Evolutionary conservation across 768 basidiomycete species (phyloP), one percentile per base, ranked within the genome.

Genomic region (Mycena pura): DNA sequence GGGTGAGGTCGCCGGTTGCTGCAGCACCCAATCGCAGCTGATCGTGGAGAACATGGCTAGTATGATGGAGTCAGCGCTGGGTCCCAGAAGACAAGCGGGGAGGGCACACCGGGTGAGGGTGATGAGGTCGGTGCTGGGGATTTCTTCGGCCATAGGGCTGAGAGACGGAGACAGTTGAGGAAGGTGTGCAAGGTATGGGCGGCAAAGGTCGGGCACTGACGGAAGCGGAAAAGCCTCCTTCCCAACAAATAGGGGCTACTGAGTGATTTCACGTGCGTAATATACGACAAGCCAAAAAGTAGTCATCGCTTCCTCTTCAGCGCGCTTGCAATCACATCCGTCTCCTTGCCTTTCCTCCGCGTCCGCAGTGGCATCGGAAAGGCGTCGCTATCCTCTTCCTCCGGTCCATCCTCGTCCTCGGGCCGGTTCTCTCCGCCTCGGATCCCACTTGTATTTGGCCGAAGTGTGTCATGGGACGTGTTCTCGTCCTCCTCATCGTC

Each of bases 1-100:
- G 78, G 4, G 97, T 99, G 54, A 99, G 80, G 78, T 99, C 97
- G 60, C 97, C 96, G 1, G 93, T 94, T 6, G 95, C 95, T 5
- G 85, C 77, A 10, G 87, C 76, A 36, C 96, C 96, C 27, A 96
- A 80, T 57, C 89, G 88, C 66, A 92, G 76, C 76, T 96, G 95
- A 71, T 94, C 91, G 54, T 82, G 81, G 45, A 98, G 84, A 73
- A 98, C 92, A 82, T 97, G 94, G 57, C 93, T 94, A 68, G 24
- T 62, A 50, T 46, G 55, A 49, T 46, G 55, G 54, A 59, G 31
- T 43, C 44, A 27, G 38, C n/a, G 58, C 53, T 31, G 40, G 22
- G 28, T 39, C n/a, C n/a, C n/a, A n/a, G n/a, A n/a, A 29, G 46
- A 48, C 55, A 27, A 13, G 17, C 27, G 31, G 22, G 27, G 27